These are phyloP conservation scores for Heliamphora pulchella DNA, from an alignment of 179 eudicot genomes.

Conservation along the genomic window DNA sequence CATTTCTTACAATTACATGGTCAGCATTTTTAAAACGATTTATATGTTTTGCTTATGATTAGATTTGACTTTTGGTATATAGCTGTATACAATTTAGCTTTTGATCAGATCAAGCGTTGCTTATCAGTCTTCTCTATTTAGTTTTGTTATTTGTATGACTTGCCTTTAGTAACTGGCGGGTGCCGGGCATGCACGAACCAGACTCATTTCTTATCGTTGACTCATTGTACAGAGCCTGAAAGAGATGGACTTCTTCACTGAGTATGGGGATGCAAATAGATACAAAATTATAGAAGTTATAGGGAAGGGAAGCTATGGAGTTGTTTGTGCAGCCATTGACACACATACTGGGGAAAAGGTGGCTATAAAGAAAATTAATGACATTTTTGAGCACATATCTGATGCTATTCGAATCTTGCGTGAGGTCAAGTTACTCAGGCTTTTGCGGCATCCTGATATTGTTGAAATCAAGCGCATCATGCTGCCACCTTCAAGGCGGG, in stretches of 20 bases:
- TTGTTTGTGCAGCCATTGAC: conserved; percentile 59
- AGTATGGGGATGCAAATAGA: conserved; percentile 50
- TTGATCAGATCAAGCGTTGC: neutral
- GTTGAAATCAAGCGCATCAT: conserved; percentile 59
- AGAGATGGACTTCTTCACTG: conserved; percentile 50
- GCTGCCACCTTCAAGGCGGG: conserved; percentile 57
- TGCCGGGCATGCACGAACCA: conserved; percentile 6
- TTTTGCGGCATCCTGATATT: conserved; percentile 57
- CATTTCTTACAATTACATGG: neutral
- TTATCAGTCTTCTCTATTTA: conserved; percentile 1
- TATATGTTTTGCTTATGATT: neutral
- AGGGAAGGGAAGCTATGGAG: conserved; percentile 68
- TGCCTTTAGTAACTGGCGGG: neutral
- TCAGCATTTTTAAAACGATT: neutral
- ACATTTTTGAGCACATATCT: conserved; percentile 53
- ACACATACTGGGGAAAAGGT: conserved; percentile 58
- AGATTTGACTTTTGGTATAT: neutral
- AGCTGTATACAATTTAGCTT: too few relatives aligned
- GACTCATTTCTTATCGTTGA: neutral
- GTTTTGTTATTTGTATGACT: neutral
- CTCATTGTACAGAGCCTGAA: conserved; percentile 41
- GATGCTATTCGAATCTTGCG: conserved; percentile 60
- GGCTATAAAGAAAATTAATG: conserved; percentile 58
- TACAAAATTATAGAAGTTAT: conserved; percentile 53
- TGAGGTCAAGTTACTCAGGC: conserved; percentile 56